Evolutionary conservation across 2,329 filamentous ascomycete species (phyloP), one percentile per base, ranked within the genome.

Genomic region (Neonectria sp.): DNA sequence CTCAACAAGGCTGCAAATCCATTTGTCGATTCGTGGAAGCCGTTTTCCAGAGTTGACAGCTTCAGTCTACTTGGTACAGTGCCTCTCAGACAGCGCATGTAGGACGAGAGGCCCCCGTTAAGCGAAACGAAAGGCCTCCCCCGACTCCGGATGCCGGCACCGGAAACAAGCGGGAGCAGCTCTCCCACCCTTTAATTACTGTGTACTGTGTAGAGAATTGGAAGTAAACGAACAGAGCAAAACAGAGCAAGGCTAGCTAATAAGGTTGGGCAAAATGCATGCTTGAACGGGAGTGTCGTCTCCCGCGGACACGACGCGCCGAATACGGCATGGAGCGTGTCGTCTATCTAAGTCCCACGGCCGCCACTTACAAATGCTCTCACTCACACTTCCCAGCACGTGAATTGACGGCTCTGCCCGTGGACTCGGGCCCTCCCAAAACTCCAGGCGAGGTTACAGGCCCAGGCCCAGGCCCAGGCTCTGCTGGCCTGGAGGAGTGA

Each of bases 391-490:
- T 40, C 15, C n/a, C 37, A 40, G 37, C 37, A 17, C 15, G 37
- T 40, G 37, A 40, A n/a, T 17, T 17, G 15, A 40, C 37, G 37
- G 6, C 15, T 40, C 13, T 17, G 37, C n/a, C 13, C 13, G 15
- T 40, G 15, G 37, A 40, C 37, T 40, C 13, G 6, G 15, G 27
- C 33, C 43, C 21, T 21, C 29, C n/a, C 6, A 35, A 17, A 29
- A 56, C 53, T 17, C 46, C 24, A 52, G 53, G 25, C 53, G 37
- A 63, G 21, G 46, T 60, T 55, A 24, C 35, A 53, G 61, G 25
- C 40, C 46, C 21, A 46, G 55, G 48, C 37, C 48, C 35, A 64
- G 31, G 55, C 48, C 52, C 35, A 64, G 31, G 55, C 48, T 53
- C 61, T 59, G 55, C 46, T 55, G 55, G 55, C 37, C n/a, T 15